Base-by-base conservation (phyloP, 805 yeast species). In the Wickerhamiella kurtzmanii region DNA sequence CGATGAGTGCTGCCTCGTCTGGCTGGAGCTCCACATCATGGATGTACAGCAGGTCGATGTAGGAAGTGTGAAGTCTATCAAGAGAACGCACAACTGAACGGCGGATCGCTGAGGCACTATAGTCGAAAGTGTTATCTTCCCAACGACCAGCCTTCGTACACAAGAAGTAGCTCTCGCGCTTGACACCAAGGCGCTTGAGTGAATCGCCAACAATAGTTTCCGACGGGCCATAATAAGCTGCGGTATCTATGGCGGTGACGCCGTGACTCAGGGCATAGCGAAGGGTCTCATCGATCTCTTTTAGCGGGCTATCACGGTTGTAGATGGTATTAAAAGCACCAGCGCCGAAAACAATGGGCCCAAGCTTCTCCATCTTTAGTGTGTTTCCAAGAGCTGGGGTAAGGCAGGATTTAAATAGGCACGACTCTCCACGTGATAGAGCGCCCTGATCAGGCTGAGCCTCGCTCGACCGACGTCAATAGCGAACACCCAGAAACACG, bases 151-250 rank as follows among this genome's bases (percentile, higher is more conserved):
- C 94, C 59, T 88, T 88, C 20, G 96, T 83, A 56, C 86, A 80
- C 21, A 89, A 69, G 55, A 71, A 79, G 60, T 82, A 82, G 17
- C 68, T 58, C 3, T 79, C 79, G 49, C 97, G 71, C 0, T 77
- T 70, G 43, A 59, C 60, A 36, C 70, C 68, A 6, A 66, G 44
- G 3, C 61, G 53, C 20, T 63, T 60, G 53, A 88, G 64, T 0
- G 87, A 89, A 15, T 69, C 50, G 1, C 97, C 96, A 4, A 84
- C 60, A 13, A 88, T 53, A 17, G 64, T 69, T 58, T 88, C 97
- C 3, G 94, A 82, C 0, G 85, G 85, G 0, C 96, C 96, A 60
- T 88, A 88, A 64, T 84, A 87, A 2, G 96, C 96, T 0, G 96
- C 83, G 0, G 96, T 86, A 59, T 88, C 96, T 35, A 88, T 69